phyloP scores from a whole-genome alignment of 345 rosid species.

The Eucalyptus shirleyi region DNA sequence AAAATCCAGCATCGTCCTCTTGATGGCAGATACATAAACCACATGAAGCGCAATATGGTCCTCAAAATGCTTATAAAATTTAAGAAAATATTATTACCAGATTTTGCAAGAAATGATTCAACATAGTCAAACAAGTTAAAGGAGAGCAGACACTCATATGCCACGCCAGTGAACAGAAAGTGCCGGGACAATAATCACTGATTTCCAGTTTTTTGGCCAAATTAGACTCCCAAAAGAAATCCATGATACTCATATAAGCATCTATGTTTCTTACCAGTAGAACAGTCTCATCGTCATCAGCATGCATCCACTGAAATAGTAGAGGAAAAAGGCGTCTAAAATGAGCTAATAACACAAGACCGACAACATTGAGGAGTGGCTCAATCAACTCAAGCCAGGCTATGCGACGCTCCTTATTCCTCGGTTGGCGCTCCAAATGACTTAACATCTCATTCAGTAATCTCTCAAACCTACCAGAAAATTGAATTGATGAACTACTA shows the following conservation, averaged over 20 bases:
- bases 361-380: slow-evolving; percentile 46
- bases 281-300: slow-evolving; percentile 71
- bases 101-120: neutral
- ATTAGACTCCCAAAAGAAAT: neutral
- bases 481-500: neutral
- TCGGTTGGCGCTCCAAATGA: slow-evolving; percentile 86
- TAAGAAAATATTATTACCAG: neutral
- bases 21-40: neutral
- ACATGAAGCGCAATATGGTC: neutral
- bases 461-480: slow-evolving; percentile 49
- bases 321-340: slow-evolving; percentile 73
- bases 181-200: neutral
- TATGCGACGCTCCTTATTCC: slow-evolving; percentile 47
- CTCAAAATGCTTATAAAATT: neutral
- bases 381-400: slow-evolving; percentile 64
- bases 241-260: neutral
- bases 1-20: neutral
- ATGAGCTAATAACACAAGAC: slow-evolving; percentile 70
- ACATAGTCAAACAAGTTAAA: neutral
- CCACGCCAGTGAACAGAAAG: neutral
- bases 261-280: slow-evolving; percentile 36
- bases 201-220: neutral
- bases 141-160: neutral
- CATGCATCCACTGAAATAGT: slow-evolving; percentile 81
- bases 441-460: slow-evolving; percentile 69